Conservation (phyloP, 345 rosid genomes). For the thale cress (Arabidopsis thaliana) region DNA sequence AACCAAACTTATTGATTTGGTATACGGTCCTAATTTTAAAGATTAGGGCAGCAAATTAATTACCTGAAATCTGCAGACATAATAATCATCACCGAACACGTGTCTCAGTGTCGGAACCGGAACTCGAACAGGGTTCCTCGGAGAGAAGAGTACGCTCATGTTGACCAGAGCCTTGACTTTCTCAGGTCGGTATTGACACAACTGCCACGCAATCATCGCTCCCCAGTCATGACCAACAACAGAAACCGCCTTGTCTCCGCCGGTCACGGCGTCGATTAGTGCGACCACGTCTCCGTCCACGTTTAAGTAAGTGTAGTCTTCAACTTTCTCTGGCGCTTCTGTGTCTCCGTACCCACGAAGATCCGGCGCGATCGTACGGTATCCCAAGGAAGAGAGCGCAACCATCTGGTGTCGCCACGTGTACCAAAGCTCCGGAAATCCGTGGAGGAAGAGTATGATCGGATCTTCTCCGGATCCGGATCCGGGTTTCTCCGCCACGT, state of each 20-base stretch:
- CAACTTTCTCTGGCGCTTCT: slow-evolving; percentile 57
- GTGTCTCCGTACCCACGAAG: slow-evolving; percentile 83
- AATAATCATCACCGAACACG: slow-evolving; percentile 68
- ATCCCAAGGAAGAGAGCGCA: slow-evolving; percentile 65
- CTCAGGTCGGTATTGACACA: slow-evolving; percentile 65
- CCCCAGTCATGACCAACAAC: slow-evolving; percentile 86
- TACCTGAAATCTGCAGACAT: slow-evolving; percentile 88
- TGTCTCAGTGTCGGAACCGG: slow-evolving; percentile 57
- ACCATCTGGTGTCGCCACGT: slow-evolving; percentile 84
- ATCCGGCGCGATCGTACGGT: slow-evolving; percentile 84
- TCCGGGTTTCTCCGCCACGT: slow-evolving; percentile 70
- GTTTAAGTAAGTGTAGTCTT: slow-evolving; percentile 55
- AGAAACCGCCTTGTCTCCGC: slow-evolving; percentile 51
- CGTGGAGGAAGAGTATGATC: slow-evolving; percentile 69
- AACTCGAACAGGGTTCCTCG: slow-evolving; percentile 59
- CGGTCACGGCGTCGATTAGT: slow-evolving; percentile 54
- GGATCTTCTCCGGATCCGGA: slow-evolving; percentile 48
- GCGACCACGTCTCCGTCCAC: slow-evolving; percentile 66
- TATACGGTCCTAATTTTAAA: not conserved
- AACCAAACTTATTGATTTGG: slow-evolving; percentile 6
- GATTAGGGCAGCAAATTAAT: not conserved
- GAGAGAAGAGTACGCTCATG: slow-evolving; percentile 54
- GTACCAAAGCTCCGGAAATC: slow-evolving; percentile 91
- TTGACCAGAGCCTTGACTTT: slow-evolving; percentile 69
- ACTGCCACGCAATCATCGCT: slow-evolving; percentile 64